Evolutionary conservation across 2,329 filamentous ascomycete genomes (phyloP).

Genomic region (Neonectria coccinea): DNA sequence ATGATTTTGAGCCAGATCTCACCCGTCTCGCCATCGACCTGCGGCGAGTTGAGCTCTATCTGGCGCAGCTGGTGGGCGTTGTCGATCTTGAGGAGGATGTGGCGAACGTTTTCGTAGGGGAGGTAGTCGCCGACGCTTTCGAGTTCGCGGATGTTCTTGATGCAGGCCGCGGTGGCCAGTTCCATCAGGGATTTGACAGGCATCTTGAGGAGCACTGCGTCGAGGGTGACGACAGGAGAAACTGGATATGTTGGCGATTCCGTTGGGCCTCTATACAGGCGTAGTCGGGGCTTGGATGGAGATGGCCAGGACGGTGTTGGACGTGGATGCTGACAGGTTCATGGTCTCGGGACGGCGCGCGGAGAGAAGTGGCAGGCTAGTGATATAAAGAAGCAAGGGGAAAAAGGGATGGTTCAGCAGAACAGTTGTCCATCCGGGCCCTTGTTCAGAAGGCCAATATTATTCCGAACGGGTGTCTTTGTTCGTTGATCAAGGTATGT

Average conservation of each 20-base stretch:
- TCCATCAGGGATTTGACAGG: constrained; percentile 63
- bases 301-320: background rate
- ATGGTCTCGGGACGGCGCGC: constrained; percentile 7
- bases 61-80: constrained; percentile 78
- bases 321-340: constrained; percentile 9
- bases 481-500: background rate
- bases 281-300: constrained; percentile 6
- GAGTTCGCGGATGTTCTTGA: constrained; percentile 68
- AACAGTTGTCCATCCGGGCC: constrained; percentile 6
- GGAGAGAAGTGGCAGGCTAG: background rate
- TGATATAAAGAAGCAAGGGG: background rate
- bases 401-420: background rate
- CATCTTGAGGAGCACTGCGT: constrained; percentile 46
- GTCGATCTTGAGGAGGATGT: constrained; percentile 78
- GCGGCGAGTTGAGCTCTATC: constrained; percentile 81
- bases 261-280: background rate
- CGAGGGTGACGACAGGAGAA: background rate
- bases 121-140: constrained; percentile 78
- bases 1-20: constrained; percentile 87
- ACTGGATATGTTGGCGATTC: constrained; percentile 8
- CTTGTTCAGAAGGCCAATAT: constrained; percentile 11
- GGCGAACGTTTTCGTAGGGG: constrained; percentile 70
- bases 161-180: constrained; percentile 62
- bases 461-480: constrained; percentile 2
- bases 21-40: constrained; percentile 75